phyloP scores from a whole-genome alignment of 2,329 filamentous ascomycete species.

The Trichoderma semiorbis region DNA sequence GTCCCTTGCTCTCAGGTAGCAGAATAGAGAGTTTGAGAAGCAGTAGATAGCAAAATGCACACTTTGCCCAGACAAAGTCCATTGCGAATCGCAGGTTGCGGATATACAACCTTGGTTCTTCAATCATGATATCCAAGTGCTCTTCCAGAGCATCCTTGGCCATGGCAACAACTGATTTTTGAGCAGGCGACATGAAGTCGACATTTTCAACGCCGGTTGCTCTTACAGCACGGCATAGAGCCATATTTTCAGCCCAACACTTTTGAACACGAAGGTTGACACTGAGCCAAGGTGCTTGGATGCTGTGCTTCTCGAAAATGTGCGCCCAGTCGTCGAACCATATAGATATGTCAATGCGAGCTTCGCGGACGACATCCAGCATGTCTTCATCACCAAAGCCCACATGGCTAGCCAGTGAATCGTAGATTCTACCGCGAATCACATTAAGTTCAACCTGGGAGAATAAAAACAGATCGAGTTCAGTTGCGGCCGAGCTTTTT shows the following conservation, averaged over 20 bases:
- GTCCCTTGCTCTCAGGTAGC: constrained; percentile 37
- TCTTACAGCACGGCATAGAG: constrained; percentile 49
- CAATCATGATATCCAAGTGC: constrained; percentile 47
- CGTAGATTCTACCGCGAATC: constrained; percentile 35
- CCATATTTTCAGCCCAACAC: constrained; percentile 52
- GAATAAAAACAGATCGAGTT: constrained; percentile 49
- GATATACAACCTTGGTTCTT: constrained; percentile 45
- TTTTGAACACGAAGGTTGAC: constrained; percentile 50
- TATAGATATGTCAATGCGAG: constrained; percentile 45
- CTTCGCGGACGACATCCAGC: constrained; percentile 40
- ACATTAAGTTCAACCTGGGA: constrained; percentile 46
- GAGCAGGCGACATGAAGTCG: constrained; percentile 45
- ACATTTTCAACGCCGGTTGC: constrained; percentile 31
- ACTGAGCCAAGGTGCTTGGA: constrained; percentile 32
- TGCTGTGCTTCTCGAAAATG: constrained; percentile 24
- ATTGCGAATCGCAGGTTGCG: constrained; percentile 51
- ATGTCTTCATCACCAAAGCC: constrained; percentile 35
- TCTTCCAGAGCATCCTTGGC: constrained; percentile 49
- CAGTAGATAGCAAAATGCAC: constrained; percentile 54
- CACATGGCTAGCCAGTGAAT: constrained; percentile 28
- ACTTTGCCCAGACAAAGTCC: constrained; percentile 58
- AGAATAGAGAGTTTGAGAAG: constrained; percentile 51
- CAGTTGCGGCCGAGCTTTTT: constrained; percentile 39
- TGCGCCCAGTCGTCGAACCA: constrained; percentile 43
- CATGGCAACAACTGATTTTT: constrained; percentile 45